These are phyloP conservation scores for Dimargaris xerosporica DNA, from an alignment of 192 early-diverging fungal genomes.

Conservation along the genomic window DNA sequence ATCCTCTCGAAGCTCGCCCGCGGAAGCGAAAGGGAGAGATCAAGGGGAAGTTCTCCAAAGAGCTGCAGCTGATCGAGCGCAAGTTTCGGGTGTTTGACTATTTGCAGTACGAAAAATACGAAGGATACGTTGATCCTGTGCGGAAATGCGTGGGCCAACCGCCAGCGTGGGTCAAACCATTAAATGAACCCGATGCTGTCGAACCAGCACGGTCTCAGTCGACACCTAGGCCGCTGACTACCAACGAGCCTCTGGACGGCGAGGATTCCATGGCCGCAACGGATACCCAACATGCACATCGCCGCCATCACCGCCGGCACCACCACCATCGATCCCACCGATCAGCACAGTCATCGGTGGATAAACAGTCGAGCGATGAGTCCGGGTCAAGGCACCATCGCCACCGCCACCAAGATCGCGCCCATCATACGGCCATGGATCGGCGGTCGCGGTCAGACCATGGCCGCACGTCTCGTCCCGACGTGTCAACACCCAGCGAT, in stretches of 20 bases:
- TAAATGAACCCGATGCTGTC: background rate
- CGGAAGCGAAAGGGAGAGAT: constrained; percentile 34
- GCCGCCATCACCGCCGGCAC: too few species aligned
- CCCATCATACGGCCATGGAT: background rate
- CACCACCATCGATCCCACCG: background rate
- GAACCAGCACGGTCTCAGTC: too few species aligned
- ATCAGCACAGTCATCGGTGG: background rate
- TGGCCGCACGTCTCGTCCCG: background rate
- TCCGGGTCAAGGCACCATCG: background rate
- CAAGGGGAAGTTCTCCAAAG: constrained; percentile 23
- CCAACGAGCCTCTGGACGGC: too few species aligned
- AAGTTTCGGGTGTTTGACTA: constrained; percentile 70
- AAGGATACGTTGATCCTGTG: constrained; percentile 41
- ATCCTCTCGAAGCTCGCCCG: constrained; percentile 71
- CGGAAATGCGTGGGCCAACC: constrained; percentile 44
- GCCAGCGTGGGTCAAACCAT: constrained; percentile 46
- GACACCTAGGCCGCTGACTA: too few species aligned
- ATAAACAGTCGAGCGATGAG: background rate
- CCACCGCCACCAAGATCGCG: background rate
- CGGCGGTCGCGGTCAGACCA: background rate
- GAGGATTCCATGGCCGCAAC: too few species aligned
- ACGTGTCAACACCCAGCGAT: background rate
- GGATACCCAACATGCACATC: too few species aligned
- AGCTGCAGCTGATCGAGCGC: constrained; percentile 53
- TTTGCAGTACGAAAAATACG: constrained; percentile 60